Evolutionary conservation across 225 moss, liverwort and hornwort genomes (phyloP).

Genomic region (Antitrichia curtipendula): DNA sequence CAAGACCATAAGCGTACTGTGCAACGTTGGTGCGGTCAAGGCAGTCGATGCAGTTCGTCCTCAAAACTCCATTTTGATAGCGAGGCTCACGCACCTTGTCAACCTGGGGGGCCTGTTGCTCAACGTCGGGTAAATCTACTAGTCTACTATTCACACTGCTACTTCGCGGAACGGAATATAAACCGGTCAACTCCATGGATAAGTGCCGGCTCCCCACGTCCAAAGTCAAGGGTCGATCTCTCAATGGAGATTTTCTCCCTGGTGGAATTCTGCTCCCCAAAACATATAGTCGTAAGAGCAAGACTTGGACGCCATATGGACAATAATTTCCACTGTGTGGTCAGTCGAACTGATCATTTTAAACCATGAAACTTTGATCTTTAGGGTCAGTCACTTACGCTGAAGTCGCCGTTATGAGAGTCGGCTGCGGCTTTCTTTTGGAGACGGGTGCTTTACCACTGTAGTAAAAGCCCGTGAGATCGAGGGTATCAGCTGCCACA

Average conservation of each 20-base stretch:
- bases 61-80: slow-evolving; percentile 71
- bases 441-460: slow-evolving; percentile 66
- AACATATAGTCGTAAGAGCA: not conserved
- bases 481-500: slow-evolving; percentile 74
- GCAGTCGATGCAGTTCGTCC: slow-evolving; percentile 98
- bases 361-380: not conserved
- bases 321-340: not conserved
- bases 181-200: slow-evolving; percentile 1
- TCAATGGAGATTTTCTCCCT: slow-evolving; percentile 64
- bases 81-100: slow-evolving; percentile 58
- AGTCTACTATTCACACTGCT: slow-evolving; percentile 9
- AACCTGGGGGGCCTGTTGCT: slow-evolving; percentile 13
- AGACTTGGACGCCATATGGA: not conserved
- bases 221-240: slow-evolving; percentile 19
- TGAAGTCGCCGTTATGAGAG: slow-evolving; percentile 44
- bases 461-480: slow-evolving; percentile 88
- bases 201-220: slow-evolving; percentile 17
- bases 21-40: slow-evolving; percentile 96
- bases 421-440: slow-evolving; percentile 38
- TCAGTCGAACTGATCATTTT: not conserved
- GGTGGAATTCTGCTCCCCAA: slow-evolving; percentile 37
- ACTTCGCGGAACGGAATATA: slow-evolving; percentile 24
- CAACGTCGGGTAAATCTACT: slow-evolving; percentile 21
- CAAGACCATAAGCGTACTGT: slow-evolving; percentile 89
- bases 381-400: slow-evolving; percentile 15